phyloP scores from a whole-genome alignment of 495 filamentous ascomycete species.

The Astrothelium subdiscretum region DNA sequence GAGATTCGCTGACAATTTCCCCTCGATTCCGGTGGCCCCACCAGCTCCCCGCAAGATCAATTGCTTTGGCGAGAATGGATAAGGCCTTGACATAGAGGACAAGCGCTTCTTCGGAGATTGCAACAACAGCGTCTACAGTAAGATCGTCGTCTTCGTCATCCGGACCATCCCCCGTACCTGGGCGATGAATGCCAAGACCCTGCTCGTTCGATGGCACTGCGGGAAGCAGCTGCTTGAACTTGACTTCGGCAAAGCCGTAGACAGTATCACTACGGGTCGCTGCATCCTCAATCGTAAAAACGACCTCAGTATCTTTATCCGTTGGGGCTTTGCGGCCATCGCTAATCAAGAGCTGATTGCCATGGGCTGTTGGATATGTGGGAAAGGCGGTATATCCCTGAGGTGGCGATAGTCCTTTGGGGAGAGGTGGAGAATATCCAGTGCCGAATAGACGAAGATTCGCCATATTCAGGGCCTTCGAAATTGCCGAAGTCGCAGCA shows the following conservation, averaged over 20 bases:
- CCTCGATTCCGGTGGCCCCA: conserved; percentile 67
- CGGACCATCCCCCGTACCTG: conserved; percentile 33
- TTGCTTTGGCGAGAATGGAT: conserved; percentile 78
- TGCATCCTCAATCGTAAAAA: conserved; percentile 76
- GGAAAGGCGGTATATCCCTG: conserved; percentile 72
- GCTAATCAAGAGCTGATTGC: conserved; percentile 48
- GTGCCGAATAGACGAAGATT: conserved; percentile 67
- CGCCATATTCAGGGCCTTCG: conserved; percentile 89
- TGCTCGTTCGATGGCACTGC: conserved; percentile 65
- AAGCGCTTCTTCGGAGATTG: conserved; percentile 84
- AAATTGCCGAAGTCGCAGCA: conserved; percentile 72
- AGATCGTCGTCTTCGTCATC: conserved; percentile 51
- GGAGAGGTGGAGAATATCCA: conserved; percentile 57
- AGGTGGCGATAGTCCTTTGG: conserved; percentile 59
- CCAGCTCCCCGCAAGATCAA: conserved; percentile 91
- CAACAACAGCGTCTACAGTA: conserved; percentile 74
- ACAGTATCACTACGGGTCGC: conserved; percentile 90
- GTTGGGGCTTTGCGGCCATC: conserved; percentile 48
- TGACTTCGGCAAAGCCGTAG: conserved; percentile 93
- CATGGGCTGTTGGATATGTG: conserved; percentile 62
- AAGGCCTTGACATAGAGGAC: conserved; percentile 94
- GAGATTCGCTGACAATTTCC: conserved; percentile 44
- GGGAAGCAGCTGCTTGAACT: conserved; percentile 91
- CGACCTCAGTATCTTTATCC: conserved; percentile 71
- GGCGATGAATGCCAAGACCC: conserved; percentile 51